A percentile compares a stretch with the other conserved stretches of the same genome.
Evolutionary conservation across 768 basidiomycete species (phyloP).

Genomic region (Phaeotremella fagi): DNA sequence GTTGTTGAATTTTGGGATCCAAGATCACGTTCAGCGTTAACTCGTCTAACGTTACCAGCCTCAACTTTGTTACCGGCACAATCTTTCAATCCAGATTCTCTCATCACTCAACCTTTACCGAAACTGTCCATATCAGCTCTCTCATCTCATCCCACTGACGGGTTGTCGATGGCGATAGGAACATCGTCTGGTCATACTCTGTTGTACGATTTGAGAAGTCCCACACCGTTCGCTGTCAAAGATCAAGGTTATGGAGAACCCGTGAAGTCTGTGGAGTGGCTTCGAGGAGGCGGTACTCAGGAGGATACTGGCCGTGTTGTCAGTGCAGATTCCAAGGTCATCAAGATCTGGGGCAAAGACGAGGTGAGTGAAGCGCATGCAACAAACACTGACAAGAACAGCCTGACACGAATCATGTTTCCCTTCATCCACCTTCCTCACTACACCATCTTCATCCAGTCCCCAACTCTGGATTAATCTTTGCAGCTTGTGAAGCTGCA

Average conservation of each 20-base stretch:
- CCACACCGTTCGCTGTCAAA: constrained; percentile 76
- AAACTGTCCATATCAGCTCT: constrained; percentile 73
- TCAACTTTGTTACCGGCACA: constrained; percentile 35
- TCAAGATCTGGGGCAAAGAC: constrained; percentile 93
- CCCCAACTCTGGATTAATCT: constrained; percentile 78
- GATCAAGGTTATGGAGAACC: constrained; percentile 97
- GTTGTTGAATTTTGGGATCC: constrained; percentile 96
- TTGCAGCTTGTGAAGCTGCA: constrained; percentile 94
- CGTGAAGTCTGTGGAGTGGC: constrained; percentile 77
- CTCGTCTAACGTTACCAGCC: constrained; percentile 39
- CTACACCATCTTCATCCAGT: constrained; percentile 87
- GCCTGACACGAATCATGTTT: constrained; percentile 81
- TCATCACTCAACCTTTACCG: constrained; percentile 20
- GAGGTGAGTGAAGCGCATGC: constrained; percentile 47
- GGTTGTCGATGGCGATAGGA: constrained; percentile 87
- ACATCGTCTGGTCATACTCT: constrained; percentile 92
- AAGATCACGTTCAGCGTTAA: constrained; percentile 63
- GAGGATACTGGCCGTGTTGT: constrained; percentile 82
- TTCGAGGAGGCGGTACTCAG: constrained; percentile 67
- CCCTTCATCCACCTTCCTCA: constrained; percentile 83
- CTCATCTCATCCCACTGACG: constrained; percentile 70
- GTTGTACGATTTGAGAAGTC: constrained; percentile 86
- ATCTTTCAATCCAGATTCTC: constrained; percentile 11
- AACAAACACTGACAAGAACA: not conserved
- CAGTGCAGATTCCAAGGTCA: constrained; percentile 91